phyloP scores from a whole-genome alignment of 2,329 filamentous ascomycete species.

The Aspergillus fischeri region DNA sequence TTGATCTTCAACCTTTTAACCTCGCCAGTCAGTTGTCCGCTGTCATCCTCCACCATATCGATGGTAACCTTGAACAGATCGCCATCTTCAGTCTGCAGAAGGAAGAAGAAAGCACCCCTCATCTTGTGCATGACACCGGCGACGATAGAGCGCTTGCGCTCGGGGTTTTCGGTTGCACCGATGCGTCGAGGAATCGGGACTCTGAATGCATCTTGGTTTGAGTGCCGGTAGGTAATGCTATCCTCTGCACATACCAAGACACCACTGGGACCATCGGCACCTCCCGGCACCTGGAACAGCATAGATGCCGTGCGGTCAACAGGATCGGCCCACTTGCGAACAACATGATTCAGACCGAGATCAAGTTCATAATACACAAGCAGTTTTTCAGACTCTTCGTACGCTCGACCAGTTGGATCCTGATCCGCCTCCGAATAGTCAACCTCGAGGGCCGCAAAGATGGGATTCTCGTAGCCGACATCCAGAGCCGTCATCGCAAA shows the following conservation, averaged over 20 bases:
- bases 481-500: constrained; percentile 85
- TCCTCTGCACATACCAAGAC: constrained; percentile 93
- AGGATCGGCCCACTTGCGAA: constrained; percentile 91
- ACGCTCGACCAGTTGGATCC: constrained; percentile 79
- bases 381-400: constrained; percentile 77
- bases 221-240: constrained; percentile 94
- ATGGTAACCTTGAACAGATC: constrained; percentile 96
- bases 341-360: constrained; percentile 92
- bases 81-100: constrained; percentile 94
- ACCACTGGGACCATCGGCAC: constrained; percentile 87
- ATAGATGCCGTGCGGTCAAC: constrained; percentile 87
- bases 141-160: constrained; percentile 80
- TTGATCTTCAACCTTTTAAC: constrained; percentile 85
- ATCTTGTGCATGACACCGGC: constrained; percentile 97
- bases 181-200: constrained; percentile 83
- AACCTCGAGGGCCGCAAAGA: constrained; percentile 91
- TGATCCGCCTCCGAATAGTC: constrained; percentile 90
- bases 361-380: constrained; percentile 98
- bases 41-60: constrained; percentile 77
- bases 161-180: constrained; percentile 86
- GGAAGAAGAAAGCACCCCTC: constrained; percentile 94
- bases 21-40: constrained; percentile 73
- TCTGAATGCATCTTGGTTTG: constrained; percentile 83
- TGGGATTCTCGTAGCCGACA: constrained; percentile 93
- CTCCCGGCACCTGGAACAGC: constrained; percentile 92